Evolutionary conservation across 1,284 basidiomycete species (phyloP).

Genomic region (Malassezia yamatoensis): DNA sequence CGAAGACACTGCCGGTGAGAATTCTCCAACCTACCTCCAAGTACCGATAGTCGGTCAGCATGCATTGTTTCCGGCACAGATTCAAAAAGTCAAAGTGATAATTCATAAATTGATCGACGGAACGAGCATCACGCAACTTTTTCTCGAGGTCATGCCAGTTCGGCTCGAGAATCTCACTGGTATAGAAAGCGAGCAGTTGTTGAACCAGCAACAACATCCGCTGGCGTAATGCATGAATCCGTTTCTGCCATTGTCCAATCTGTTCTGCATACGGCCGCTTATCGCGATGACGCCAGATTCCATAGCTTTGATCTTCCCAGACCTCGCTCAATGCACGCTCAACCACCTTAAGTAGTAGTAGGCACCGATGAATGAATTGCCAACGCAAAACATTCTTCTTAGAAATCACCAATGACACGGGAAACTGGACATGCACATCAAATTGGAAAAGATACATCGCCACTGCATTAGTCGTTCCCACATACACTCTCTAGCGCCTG

Average conservation of each 20-base stretch:
- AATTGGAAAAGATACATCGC: conserved; percentile 42
- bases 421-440: conserved; percentile 44
- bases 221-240: conserved; percentile 36
- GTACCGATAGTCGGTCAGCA: conserved; percentile 42
- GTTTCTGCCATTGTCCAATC: conserved; percentile 42
- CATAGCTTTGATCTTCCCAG: conserved; percentile 36
- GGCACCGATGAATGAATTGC: conserved; percentile 41
- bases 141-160: conserved; percentile 40
- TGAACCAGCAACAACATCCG: conserved; percentile 45
- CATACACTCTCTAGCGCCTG: conserved; percentile 50
- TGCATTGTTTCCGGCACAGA: conserved; percentile 40
- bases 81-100: conserved; percentile 46
- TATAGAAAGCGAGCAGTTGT: conserved; percentile 41
- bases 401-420: conserved; percentile 46
- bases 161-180: conserved; percentile 43
- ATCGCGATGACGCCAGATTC: conserved; percentile 28
- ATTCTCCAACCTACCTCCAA: conserved; percentile 13
- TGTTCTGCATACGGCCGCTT: conserved; percentile 16
- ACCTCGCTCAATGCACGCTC: conserved; percentile 36
- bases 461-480: conserved; percentile 14
- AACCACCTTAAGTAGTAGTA: conserved; percentile 43
- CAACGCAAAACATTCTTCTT: conserved; percentile 46
- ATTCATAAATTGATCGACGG: conserved; percentile 46
- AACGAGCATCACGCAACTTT: conserved; percentile 33
- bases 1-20: conserved; percentile 18